Percentiles rank a stretch among this genome's conserved stretches.
Evolutionary conservation across 257 asterid genomes (phyloP).

Genomic region (Solanum ahanhuiri): DNA sequence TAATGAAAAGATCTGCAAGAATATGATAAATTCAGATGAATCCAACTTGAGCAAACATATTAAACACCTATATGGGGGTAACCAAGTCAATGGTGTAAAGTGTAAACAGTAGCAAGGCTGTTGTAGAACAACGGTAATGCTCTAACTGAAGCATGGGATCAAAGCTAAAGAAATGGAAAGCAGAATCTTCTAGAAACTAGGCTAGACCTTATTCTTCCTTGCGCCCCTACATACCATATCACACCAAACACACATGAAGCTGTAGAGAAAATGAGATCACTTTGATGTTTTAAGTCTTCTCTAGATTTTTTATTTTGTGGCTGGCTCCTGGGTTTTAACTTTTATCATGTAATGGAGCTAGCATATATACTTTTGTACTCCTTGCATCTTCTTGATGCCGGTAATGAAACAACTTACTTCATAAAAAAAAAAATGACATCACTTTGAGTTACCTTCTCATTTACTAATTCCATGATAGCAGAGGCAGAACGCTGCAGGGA

Average conservation of each 20-base stretch:
- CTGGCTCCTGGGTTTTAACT: not conserved
- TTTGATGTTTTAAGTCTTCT: not conserved
- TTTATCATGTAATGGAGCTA: not conserved
- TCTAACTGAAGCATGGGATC: not conserved
- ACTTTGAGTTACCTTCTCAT: constrained; percentile 50
- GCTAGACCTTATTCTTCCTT: not conserved
- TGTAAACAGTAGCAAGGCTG: not conserved
- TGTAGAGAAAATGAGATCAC: not conserved
- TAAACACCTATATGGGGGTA: not conserved
- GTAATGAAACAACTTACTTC: not conserved
- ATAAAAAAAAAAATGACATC: not conserved
- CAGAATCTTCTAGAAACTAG: not conserved
- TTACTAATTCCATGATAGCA: constrained; percentile 59
- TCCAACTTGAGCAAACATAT: not conserved
- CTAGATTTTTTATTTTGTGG: not conserved
- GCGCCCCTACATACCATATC: not conserved
- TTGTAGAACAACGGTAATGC: not conserved
- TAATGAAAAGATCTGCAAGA: not conserved
- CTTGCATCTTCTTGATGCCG: not conserved
- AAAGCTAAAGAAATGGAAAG: not conserved
- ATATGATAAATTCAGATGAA: not conserved
- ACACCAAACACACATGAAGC: not conserved
- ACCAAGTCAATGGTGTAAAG: not conserved
- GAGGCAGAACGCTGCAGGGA: constrained; percentile 59
- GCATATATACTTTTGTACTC: not conserved